phyloP scores from a whole-genome alignment of 2,329 filamentous ascomycete species.

The Colletotrichum sp. region DNA sequence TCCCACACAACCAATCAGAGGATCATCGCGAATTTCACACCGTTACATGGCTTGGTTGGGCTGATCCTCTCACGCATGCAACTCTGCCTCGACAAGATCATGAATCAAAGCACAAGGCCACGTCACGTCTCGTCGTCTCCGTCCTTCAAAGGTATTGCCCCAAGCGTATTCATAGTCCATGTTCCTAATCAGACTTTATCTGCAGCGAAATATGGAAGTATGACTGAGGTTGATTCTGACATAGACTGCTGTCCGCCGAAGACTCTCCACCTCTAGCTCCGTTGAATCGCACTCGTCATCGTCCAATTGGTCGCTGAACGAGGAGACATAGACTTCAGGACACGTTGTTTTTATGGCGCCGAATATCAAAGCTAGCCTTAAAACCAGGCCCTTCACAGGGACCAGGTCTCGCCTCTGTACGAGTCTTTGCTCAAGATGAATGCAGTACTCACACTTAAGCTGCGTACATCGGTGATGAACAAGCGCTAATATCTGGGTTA shows the following conservation, averaged over 20 bases:
- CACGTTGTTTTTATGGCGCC: neutral
- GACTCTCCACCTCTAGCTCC: neutral
- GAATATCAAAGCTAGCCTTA: neutral
- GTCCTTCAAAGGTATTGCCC: neutral
- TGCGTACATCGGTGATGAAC: neutral
- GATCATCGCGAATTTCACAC: neutral
- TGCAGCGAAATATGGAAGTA: too few species aligned
- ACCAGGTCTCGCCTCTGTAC: neutral
- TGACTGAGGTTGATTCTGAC: neutral
- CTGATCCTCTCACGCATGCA: neutral
- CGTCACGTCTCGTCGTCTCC: neutral
- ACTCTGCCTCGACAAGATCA: neutral
- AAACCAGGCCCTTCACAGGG: neutral
- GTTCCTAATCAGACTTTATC: too few species aligned
- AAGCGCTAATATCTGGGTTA: neutral
- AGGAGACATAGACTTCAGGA: neutral
- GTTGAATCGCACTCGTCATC: neutral
- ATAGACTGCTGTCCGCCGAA: neutral
- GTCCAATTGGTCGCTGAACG: neutral
- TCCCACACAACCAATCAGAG: neutral
- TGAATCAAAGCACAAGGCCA: neutral
- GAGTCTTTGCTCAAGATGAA: neutral
- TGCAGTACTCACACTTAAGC: neutral
- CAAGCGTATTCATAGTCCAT: neutral
- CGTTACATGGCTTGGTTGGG: neutral